Evolutionary conservation across 768 basidiomycete species (phyloP).

Genomic region (Strobilomyces confusus): DNA sequence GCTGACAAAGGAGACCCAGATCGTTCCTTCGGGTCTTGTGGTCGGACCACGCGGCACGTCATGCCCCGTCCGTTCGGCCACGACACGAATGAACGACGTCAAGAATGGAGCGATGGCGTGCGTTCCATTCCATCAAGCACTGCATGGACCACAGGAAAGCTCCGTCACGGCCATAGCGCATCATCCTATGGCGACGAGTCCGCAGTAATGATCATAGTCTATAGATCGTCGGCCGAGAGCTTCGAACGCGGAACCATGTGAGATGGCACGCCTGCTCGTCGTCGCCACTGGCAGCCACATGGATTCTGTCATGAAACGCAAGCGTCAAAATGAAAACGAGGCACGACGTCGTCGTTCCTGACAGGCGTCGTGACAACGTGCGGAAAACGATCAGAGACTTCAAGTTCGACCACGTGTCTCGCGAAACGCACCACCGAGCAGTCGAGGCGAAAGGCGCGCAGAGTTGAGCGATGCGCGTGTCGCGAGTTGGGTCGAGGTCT

Average conservation of each 20-base stretch:
- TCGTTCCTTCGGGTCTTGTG: neutral
- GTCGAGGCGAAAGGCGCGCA: too few relatives aligned
- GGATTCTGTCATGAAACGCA: too few relatives aligned
- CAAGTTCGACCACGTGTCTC: neutral
- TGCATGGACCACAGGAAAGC: neutral
- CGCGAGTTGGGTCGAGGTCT: neutral
- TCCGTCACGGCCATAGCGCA: neutral
- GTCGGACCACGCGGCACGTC: neutral
- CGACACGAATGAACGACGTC: neutral
- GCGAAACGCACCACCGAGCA: neutral
- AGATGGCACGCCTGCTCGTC: neutral
- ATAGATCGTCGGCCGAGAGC: neutral
- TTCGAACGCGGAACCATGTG: neutral
- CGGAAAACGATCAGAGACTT: neutral
- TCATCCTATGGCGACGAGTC: neutral
- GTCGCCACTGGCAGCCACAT: neutral
- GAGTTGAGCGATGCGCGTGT: too few relatives aligned
- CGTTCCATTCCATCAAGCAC: neutral
- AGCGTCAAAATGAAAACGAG: neutral
- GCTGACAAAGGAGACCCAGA: too few relatives aligned
- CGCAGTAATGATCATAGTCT: neutral
- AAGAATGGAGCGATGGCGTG: neutral
- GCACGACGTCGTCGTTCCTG: neutral
- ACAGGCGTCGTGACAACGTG: neutral
- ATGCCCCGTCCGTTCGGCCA: too few relatives aligned